A percentile compares a stretch with the other conserved stretches of the same genome.
Conservation (phyloP, 352 stramenopile species). For the Phytophthora kernoviae region DNA sequence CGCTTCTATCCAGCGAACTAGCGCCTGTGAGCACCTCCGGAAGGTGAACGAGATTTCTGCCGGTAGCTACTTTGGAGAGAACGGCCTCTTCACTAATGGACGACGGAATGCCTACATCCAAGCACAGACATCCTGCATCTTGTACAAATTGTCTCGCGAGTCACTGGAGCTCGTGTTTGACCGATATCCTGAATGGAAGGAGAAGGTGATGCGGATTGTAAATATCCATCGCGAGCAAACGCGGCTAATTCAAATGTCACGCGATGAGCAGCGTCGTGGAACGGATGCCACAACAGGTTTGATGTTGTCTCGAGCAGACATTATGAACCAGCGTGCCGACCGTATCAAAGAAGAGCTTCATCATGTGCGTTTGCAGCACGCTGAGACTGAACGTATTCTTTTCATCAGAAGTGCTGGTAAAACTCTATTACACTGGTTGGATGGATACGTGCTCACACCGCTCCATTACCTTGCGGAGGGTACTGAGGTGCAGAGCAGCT, state of each 20-base stretch:
- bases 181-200: slow-evolving; percentile 68
- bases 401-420: not conserved
- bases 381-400: not conserved
- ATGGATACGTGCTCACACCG: not conserved
- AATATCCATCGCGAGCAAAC: slow-evolving; percentile 59
- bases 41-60: slow-evolving; percentile 63
- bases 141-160: slow-evolving; percentile 70
- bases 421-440: slow-evolving; percentile 6
- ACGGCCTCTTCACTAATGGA: slow-evolving; percentile 61
- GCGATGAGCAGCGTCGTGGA: slow-evolving; percentile 21
- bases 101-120: slow-evolving; percentile 55
- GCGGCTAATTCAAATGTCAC: slow-evolving; percentile 34
- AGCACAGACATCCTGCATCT: slow-evolving; percentile 62
- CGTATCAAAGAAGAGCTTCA: slow-evolving; percentile 24
- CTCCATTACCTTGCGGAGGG: slow-evolving; percentile 22
- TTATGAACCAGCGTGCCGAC: slow-evolving; percentile 31
- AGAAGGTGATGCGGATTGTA: slow-evolving; percentile 68
- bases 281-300: slow-evolving; percentile 14
- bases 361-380: slow-evolving; percentile 15
- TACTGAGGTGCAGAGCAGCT: slow-evolving; percentile 42
- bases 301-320: slow-evolving; percentile 27
- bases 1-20: slow-evolving; percentile 7
- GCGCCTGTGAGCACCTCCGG: slow-evolving; percentile 26
- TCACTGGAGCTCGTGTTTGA: slow-evolving; percentile 75
- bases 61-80: slow-evolving; percentile 74